These are phyloP conservation scores for Botryobasidium botryosum DNA, from an alignment of 768 basidiomycete genomes.

Conservation along the genomic window DNA sequence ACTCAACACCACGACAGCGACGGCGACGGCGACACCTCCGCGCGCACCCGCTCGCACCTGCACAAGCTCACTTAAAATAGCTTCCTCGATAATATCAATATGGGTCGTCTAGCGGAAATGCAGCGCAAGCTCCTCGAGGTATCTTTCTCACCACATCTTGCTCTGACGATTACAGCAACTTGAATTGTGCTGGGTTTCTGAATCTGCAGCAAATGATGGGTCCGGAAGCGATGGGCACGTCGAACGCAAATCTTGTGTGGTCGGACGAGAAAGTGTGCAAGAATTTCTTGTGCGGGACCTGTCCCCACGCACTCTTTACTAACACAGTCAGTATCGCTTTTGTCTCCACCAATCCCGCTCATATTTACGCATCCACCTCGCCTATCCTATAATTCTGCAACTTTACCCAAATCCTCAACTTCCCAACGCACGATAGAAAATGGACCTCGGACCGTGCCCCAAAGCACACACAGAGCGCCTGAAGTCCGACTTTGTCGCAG, in stretches of 20 bases:
- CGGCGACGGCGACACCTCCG: too few relatives aligned
- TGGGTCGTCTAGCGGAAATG: slow-evolving; percentile 95
- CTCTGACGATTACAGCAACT: slow-evolving; percentile 21
- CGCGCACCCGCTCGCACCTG: too few relatives aligned
- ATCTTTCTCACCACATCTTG: slow-evolving; percentile 16
- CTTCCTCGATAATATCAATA: too few relatives aligned
- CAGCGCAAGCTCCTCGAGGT: slow-evolving; percentile 80
- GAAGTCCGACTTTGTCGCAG: slow-evolving; percentile 75
- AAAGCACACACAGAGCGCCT: slow-evolving; percentile 91
- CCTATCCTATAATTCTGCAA: background rate
- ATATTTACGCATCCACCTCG: background rate
- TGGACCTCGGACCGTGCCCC: slow-evolving; percentile 96
- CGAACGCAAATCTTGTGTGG: slow-evolving; percentile 84
- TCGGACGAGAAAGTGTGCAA: slow-evolving; percentile 95
- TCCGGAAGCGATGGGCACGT: slow-evolving; percentile 97
- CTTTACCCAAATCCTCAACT: background rate
- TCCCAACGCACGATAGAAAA: slow-evolving; percentile 48
- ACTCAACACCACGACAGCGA: too few relatives aligned
- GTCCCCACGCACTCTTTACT: slow-evolving; percentile 92
- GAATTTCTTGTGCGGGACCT: slow-evolving; percentile 97
- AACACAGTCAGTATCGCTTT: slow-evolving; percentile 57
- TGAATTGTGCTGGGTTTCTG: background rate
- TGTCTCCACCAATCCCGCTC: slow-evolving; percentile 10
- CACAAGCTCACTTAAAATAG: too few relatives aligned
- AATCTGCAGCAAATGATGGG: slow-evolving; percentile 92